These are phyloP conservation scores for Crithidia mellificae DNA, from an alignment of 208 protist species.

Conservation along the genomic window DNA sequence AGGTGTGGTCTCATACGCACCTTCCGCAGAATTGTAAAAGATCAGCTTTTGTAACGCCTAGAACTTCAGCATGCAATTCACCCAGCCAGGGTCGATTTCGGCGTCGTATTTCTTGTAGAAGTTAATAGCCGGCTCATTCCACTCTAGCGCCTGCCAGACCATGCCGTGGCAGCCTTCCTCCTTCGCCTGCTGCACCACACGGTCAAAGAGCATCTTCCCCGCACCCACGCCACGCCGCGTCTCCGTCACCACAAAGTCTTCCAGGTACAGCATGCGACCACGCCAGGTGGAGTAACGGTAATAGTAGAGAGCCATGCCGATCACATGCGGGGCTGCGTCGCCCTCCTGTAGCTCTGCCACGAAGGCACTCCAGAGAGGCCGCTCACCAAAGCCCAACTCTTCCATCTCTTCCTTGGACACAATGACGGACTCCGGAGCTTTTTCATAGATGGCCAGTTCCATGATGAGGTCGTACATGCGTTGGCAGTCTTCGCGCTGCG, in stretches of 20 bases:
- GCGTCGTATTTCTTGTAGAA: constrained; percentile 57
- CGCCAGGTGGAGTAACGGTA: constrained; percentile 63
- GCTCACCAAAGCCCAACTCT: constrained; percentile 37
- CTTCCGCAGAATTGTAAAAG: no score
- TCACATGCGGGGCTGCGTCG: constrained; percentile 20
- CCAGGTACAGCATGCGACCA: constrained; percentile 54
- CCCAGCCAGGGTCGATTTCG: constrained; percentile 43
- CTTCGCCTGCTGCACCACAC: constrained; percentile 43
- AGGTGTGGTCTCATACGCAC: no score
- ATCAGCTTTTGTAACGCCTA: no score
- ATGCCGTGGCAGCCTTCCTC: constrained; percentile 47
- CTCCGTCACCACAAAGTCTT: constrained; percentile 56
- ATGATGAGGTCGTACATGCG: constrained; percentile 44
- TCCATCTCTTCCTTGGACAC: constrained; percentile 44
- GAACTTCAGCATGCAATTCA: constrained; percentile 57
- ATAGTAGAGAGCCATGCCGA: constrained; percentile 60
- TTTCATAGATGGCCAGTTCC: constrained; percentile 52
- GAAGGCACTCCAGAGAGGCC: constrained; percentile 43
- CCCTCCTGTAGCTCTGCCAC: constrained; percentile 41
- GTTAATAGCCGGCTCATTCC: constrained; percentile 48
- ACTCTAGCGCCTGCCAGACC: constrained; percentile 64
- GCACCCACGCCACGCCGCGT: constrained; percentile 34
- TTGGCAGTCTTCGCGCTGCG: constrained; percentile 30
- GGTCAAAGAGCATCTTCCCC: constrained; percentile 45
- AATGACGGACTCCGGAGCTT: constrained; percentile 32